phyloP scores from a whole-genome alignment of 2,329 filamentous ascomycete genomes.

The Phyllosticta paracitricarpa region DNA sequence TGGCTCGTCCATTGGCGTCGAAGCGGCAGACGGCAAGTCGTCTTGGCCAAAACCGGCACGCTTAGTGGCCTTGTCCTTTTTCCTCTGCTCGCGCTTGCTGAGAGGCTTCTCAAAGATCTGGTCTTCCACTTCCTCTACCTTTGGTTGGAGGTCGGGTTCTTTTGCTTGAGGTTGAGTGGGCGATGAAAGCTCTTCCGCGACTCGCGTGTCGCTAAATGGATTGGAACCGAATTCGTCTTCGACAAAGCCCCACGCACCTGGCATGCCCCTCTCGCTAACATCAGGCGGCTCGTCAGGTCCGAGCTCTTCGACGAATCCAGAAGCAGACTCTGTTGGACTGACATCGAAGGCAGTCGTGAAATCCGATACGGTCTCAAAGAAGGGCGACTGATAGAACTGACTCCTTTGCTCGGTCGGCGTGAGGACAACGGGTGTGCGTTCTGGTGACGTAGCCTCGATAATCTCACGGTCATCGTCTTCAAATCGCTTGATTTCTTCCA shows the following conservation, averaged over 20 bases:
- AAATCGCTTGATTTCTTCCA: slow-evolving; percentile 19
- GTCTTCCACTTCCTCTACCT: slow-evolving; percentile 7
- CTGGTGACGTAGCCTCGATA: slow-evolving; percentile 14
- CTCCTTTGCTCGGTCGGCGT: slow-evolving; percentile 9
- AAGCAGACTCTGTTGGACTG: slow-evolving; percentile 17
- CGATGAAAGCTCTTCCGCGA: slow-evolving; percentile 15
- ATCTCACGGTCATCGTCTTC: slow-evolving; percentile 13
- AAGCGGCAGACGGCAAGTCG: slow-evolving; percentile 1
- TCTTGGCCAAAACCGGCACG: background rate
- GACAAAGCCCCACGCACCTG: slow-evolving; percentile 48
- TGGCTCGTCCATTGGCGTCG: slow-evolving; percentile 12
- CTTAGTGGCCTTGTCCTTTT: slow-evolving; percentile 15
- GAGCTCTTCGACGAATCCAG: slow-evolving; percentile 26
- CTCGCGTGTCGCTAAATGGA: background rate
- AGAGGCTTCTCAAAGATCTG: slow-evolving; percentile 3
- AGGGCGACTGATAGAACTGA: slow-evolving; percentile 28
- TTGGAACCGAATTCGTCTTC: slow-evolving; percentile 11
- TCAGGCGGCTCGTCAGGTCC: background rate
- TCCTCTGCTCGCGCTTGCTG: slow-evolving; percentile 19
- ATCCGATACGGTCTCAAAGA: slow-evolving; percentile 34
- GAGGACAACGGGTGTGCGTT: slow-evolving; percentile 13
- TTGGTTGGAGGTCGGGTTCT: slow-evolving; percentile 24
- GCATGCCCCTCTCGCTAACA: slow-evolving; percentile 32
- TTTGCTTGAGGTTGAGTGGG: slow-evolving; percentile 4
- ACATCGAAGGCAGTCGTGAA: slow-evolving; percentile 15